Evolutionary conservation across 129 eudicot species (phyloP), one percentile per base, ranked within the genome.

Genomic region (Chrysanthemum makinoi): DNA sequence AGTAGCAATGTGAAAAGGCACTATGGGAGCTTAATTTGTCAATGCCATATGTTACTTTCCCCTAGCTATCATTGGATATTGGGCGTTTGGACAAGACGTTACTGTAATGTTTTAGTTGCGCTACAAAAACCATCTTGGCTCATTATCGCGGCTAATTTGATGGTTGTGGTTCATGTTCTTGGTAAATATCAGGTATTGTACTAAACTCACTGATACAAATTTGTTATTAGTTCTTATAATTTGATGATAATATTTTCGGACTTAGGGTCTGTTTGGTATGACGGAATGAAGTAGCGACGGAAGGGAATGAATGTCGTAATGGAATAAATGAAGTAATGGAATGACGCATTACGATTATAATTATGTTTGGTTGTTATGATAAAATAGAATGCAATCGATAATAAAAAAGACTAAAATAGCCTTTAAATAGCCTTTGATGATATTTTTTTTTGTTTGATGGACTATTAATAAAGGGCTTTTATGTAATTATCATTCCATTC

Each of bases 111-210:
- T 15, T 69, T 93, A 2, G 95, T 85, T 24, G 92, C 85, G 2
- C 87, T 93, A 5, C 81, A 89, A 46, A 89, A 73, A 63, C 98
- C 96, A 1, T 59, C 83, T 2, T 93, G 95, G 98, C 98, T 89
- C 78, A 93, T 93, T 62, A 95, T 93, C 1, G 81, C 95, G 13
- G 98, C 98, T 62, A 89, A 93, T 77, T 62, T 93, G 68, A 87
- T 93, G 95, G 98, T 93, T 11, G 96, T 93, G 13, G 82, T 93
- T 64, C 98, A 93, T 82, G 98, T 93, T 77, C 87, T 93, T 51
- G 98, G 98, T n/a, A 93, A 96, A 84, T 93, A 86, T 77, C 92
- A 86, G 88, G 96, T 86, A 78, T 26, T 5, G 10, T 75, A 8
- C 6, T 20, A 11, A 68, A 3, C 8, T 10, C 48, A 13, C 16